Conservation (phyloP, 306 rosid genomes). For the apple (Malus domestica) region ASM211411v1 NC_041803.1:14858001-14858500, state of each 20-base stretch:
- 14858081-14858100: neutral
- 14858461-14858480: slow-evolving; percentile 5
- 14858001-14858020: slow-evolving; percentile 84
- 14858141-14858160: neutral
- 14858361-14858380: neutral
- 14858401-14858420: neutral
- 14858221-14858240: neutral
- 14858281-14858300: neutral
- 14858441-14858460: neutral
- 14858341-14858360: neutral
- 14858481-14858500: slow-evolving; percentile 17
- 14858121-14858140: neutral
- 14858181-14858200: neutral
- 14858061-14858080: neutral
- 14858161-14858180: neutral
- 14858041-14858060: neutral
- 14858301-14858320: neutral
- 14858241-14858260: neutral
- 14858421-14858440: neutral
- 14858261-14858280: neutral
- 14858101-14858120: neutral
- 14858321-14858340: neutral
- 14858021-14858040: neutral
- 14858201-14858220: neutral
- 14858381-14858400: neutral